These are phyloP conservation scores for Boletales sp. DNA, from an alignment of 768 basidiomycete genomes.

Conservation along the genomic window DNA sequence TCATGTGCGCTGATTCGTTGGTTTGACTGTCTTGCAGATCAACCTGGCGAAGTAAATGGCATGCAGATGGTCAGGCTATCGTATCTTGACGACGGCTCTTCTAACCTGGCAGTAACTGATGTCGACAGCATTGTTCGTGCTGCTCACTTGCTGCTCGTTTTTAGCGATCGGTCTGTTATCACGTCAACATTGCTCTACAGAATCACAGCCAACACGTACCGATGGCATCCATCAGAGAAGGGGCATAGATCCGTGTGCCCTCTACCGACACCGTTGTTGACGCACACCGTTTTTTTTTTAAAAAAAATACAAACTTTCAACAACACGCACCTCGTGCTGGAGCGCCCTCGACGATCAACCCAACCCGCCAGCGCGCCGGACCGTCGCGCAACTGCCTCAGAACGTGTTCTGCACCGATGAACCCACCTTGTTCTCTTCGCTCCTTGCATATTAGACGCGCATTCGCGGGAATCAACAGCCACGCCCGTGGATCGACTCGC, in stretches of 20 bases:
- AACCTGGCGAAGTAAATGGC: no score
- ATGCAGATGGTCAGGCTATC: no score
- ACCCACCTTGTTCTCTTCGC: constrained; percentile 61
- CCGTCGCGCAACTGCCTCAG: constrained; percentile 77
- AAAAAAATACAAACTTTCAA: background rate
- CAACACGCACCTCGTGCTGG: constrained; percentile 71
- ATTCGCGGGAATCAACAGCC: background rate
- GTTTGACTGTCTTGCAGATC: no score
- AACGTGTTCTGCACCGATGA: constrained; percentile 78
- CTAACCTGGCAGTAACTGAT: no score
- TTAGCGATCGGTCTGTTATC: no score
- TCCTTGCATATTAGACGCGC: constrained; percentile 62
- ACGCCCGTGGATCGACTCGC: background rate
- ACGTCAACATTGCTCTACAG: no score
- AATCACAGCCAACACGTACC: constrained; percentile 39
- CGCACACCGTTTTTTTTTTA: background rate
- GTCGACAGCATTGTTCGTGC: no score
- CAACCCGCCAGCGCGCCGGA: constrained; percentile 73
- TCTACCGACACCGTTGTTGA: constrained; percentile 38
- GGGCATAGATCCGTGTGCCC: constrained; percentile 70
- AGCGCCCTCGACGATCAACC: constrained; percentile 75
- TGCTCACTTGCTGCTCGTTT: no score
- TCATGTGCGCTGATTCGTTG: no score
- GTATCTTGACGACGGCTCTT: no score
- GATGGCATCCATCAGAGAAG: constrained; percentile 51